Evolutionary conservation across 768 basidiomycete species (phyloP).

Genomic region (Zangia roseola): DNA sequence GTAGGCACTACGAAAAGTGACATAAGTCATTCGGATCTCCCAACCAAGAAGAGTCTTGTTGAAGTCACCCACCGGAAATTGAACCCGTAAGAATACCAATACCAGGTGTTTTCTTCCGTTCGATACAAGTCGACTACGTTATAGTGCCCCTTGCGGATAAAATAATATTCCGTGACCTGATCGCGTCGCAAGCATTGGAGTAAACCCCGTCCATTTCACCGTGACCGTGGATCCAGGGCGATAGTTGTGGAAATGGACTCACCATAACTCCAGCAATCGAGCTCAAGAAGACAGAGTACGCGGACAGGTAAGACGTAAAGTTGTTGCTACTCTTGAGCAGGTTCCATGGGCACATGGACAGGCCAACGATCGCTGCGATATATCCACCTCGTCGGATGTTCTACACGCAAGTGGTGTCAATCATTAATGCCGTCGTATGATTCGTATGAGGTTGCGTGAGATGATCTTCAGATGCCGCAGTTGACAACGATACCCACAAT

Average conservation of each 20-base stretch:
- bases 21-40: conserved; percentile 5
- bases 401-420: conserved; percentile 29
- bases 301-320: conserved; percentile 80
- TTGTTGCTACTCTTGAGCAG: conserved; percentile 67
- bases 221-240: neutral
- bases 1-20: conserved; percentile 47
- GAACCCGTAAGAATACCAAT: conserved; percentile 71
- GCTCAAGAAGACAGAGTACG: conserved; percentile 78
- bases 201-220: neutral
- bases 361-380: conserved; percentile 73
- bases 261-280: conserved; percentile 84
- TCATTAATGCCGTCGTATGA: conserved; percentile 2
- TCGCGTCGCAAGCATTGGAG: neutral
- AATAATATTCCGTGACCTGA: conserved; percentile 77
- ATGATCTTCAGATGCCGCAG: neutral
- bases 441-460: neutral
- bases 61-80: conserved; percentile 55
- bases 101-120: conserved; percentile 57
- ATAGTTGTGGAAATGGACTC: conserved; percentile 8
- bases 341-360: conserved; percentile 79
- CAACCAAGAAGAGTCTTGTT: neutral
- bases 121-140: conserved; percentile 72
- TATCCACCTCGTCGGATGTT: conserved; percentile 86
- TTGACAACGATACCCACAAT: conserved; percentile 45
- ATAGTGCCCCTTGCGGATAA: conserved; percentile 69